These are phyloP conservation scores for Raphanus sativus DNA, from an alignment of 345 rosid species.

Conservation along the genomic window DNA sequence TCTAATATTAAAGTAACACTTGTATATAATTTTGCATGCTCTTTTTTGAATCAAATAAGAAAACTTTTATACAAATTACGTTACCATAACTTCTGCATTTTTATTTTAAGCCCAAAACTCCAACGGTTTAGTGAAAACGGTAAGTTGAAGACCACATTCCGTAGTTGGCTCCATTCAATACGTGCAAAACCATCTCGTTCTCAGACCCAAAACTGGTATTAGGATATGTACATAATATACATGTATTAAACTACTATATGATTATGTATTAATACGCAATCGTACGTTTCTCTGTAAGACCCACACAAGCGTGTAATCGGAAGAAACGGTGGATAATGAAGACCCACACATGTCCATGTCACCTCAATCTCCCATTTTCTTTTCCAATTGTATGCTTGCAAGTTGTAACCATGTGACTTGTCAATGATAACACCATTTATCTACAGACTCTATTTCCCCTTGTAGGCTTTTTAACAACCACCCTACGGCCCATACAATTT, in stretches of 20 bases:
- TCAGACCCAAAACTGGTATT: neutral
- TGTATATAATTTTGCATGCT: neutral
- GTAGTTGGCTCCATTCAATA: neutral
- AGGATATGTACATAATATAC: neutral
- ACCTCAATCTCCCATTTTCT: slow-evolving; percentile 10
- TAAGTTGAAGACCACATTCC: neutral
- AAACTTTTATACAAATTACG: neutral
- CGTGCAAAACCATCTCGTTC: neutral
- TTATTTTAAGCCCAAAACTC: neutral
- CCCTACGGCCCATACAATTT: neutral
- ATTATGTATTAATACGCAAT: neutral
- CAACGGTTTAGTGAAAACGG: neutral
- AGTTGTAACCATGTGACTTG: neutral
- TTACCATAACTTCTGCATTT: neutral
- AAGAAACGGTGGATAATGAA: slow-evolving; percentile 11
- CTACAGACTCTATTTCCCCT: neutral
- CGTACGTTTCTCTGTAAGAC: slow-evolving; percentile 18
- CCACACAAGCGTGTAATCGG: neutral
- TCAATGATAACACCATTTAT: neutral
- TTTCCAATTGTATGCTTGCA: neutral
- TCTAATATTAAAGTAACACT: neutral
- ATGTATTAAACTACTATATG: neutral
- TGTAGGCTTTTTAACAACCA: slow-evolving; percentile 1
- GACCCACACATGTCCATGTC: slow-evolving; percentile 33
- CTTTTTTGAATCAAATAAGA: neutral